phyloP scores from a whole-genome alignment of 2,329 filamentous ascomycete species.

The Fusarium scirpi region DNA sequence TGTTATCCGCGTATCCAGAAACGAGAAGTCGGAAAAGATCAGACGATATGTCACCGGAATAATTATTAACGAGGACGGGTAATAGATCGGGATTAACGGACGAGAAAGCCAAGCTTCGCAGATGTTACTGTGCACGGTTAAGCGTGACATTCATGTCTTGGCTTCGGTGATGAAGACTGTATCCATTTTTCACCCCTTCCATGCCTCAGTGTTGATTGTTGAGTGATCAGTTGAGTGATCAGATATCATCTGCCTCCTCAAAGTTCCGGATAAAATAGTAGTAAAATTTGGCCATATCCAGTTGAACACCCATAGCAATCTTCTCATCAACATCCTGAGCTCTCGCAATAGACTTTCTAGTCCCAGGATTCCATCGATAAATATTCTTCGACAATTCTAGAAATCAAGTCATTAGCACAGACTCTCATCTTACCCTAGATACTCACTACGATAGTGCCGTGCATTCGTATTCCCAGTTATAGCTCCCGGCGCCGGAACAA shows the following conservation, averaged over 20 bases:
- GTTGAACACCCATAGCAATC: constrained; percentile 20
- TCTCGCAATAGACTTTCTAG: constrained; percentile 10
- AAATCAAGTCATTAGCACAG: background rate
- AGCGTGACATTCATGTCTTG: background rate
- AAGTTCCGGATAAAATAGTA: constrained; percentile 24
- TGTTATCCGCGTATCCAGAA: background rate
- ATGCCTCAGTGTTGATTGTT: too few relatives aligned
- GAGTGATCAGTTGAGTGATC: background rate
- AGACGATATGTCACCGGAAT: constrained; percentile 15
- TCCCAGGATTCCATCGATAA: constrained; percentile 7
- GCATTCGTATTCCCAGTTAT: constrained; percentile 34
- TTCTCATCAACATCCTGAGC: constrained; percentile 19
- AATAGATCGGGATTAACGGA: background rate
- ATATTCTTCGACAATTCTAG: constrained; percentile 15
- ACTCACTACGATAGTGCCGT: constrained; percentile 18
- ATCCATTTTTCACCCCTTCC: background rate
- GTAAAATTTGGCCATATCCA: constrained; percentile 20
- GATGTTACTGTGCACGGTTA: background rate
- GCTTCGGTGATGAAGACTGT: background rate
- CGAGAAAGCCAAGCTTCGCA: background rate
- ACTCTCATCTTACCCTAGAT: background rate
- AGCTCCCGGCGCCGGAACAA: constrained; percentile 11
- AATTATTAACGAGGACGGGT: background rate
- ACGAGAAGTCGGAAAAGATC: constrained; percentile 15
- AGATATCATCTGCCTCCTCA: background rate